These are phyloP conservation scores for Moricandia arvensis DNA, from an alignment of 345 rosid species.

Conservation along the genomic window DNA sequence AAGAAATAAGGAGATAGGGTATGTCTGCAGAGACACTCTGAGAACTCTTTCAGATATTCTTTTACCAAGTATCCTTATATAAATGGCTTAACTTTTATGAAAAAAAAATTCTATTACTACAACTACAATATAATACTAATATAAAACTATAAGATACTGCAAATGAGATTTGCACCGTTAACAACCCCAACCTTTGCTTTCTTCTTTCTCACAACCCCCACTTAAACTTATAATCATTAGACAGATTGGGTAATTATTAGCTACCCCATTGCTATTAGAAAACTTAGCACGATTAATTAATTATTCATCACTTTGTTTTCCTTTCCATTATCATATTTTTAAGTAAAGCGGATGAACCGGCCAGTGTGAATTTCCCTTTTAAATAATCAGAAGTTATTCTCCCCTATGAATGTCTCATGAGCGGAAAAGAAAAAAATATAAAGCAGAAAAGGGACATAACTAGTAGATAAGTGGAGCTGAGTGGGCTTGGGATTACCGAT, in stretches of 20 bases:
- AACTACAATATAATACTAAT: no score
- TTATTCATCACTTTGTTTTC: conserved; percentile 26
- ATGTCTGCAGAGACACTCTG: no score
- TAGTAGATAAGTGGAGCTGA: conserved; percentile 25
- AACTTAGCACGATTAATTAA: conserved; percentile 18
- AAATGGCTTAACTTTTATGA: no score
- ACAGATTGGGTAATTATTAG: conserved; percentile 33
- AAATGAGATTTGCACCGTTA: no score
- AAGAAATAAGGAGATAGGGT: no score
- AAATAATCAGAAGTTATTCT: conserved; percentile 32
- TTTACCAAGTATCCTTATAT: no score
- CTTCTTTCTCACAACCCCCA: conserved; percentile 32
- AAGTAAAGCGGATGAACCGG: conserved; percentile 30
- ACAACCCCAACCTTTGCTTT: conserved; percentile 27
- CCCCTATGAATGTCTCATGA: conserved; percentile 31
- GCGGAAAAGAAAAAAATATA: conserved; percentile 12
- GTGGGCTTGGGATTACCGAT: conserved; percentile 23
- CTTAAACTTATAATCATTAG: conserved; percentile 37
- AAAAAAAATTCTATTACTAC: no score
- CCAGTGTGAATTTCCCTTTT: conserved; percentile 25
- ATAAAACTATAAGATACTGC: no score
- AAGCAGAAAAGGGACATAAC: neutral
- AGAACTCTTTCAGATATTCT: no score
- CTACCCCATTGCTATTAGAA: conserved; percentile 30
- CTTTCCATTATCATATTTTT: conserved; percentile 19